Conservation (phyloP, 2,329 filamentous ascomycete species). For the Colletotrichum tofieldiae region DNA sequence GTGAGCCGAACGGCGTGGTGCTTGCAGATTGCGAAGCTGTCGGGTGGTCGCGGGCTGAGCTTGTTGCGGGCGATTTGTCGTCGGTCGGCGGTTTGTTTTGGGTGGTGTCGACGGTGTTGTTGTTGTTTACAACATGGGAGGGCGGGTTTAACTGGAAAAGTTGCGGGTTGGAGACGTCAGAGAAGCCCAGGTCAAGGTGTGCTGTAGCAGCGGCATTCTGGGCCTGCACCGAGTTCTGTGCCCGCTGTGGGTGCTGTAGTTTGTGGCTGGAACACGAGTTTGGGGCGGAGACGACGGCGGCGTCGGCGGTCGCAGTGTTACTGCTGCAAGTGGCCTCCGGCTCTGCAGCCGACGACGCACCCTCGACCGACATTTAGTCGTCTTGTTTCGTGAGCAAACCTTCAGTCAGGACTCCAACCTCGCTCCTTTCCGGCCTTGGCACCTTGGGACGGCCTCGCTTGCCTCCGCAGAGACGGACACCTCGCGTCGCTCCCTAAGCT, state of each 20-base stretch:
- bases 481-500: not conserved
- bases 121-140: constrained; percentile 41
- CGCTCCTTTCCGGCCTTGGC: constrained; percentile 1
- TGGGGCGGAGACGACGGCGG: constrained; percentile 9
- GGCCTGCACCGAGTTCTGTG: constrained; percentile 21
- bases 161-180: constrained; percentile 58
- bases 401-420: not conserved
- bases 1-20: constrained; percentile 46
- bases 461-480: constrained; percentile 20
- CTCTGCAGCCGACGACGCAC: constrained; percentile 11
- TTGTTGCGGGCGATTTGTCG: constrained; percentile 18
- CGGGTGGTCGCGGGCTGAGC: constrained; percentile 4
- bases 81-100: constrained; percentile 34
- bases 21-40: constrained; percentile 16
- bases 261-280: constrained; percentile 20
- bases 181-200: constrained; percentile 54
- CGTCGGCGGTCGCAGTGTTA: constrained; percentile 15
- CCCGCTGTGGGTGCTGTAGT: constrained; percentile 31
- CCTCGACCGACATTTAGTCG: constrained; percentile 35
- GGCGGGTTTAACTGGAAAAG: constrained; percentile 54
- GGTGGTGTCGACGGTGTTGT: constrained; percentile 46
- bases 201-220: constrained; percentile 23
- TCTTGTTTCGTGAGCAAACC: constrained; percentile 5
- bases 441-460: constrained; percentile 6
- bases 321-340: constrained; percentile 25